Base-by-base conservation (phyloP, 106 monocot genomes). In the Posidonia australis region DNA sequence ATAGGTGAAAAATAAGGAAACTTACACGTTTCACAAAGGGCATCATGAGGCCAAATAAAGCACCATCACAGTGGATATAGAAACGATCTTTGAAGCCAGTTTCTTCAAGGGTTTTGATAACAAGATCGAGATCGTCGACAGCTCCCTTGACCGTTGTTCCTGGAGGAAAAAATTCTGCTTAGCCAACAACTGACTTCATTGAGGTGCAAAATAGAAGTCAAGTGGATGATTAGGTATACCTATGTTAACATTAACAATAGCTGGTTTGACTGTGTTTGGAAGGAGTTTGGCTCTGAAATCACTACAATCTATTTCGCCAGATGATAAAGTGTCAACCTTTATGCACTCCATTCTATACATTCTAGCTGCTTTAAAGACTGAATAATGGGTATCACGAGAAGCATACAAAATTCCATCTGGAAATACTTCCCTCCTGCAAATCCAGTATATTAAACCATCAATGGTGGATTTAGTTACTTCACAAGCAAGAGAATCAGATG, bases 31-130 rank as follows among this genome's bases (percentile, higher is more conserved):
- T 75, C 27, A 75, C 75, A 68, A 75, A 75, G 26, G 75, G 75
- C 68, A 75, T 68, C 75, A 75, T 75, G 44, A 68, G 68, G 16
- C 75, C 75, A 44, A 75, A 75, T 22, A 75, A 62, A 52, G 75
- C 75, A 28, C 75, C 75, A 60, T 98, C 96, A 73, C 90, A 98
- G 27, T 98, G 90, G 60, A 98, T 98, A 63, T 98, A 98, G 74
- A 98, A 91, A 1, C 81, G 77, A 70, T 77, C 85, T 51, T 64
- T 82, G 62, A 91, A 98, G 22, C 96, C 96, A 73, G 44, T 67
- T 61, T 87, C 72, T 63, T 91, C 80, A 26, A 87, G 83, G 22
- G 87, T 98, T 57, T 82, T 70, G 66, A 92, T 92, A 30, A 87
- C 84, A 72, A 84, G 27, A 72, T 92, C 91, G 9, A 92, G 86